Conservation (phyloP, 805 yeast species). For the Wickerhamomyces silvicola region DNA sequence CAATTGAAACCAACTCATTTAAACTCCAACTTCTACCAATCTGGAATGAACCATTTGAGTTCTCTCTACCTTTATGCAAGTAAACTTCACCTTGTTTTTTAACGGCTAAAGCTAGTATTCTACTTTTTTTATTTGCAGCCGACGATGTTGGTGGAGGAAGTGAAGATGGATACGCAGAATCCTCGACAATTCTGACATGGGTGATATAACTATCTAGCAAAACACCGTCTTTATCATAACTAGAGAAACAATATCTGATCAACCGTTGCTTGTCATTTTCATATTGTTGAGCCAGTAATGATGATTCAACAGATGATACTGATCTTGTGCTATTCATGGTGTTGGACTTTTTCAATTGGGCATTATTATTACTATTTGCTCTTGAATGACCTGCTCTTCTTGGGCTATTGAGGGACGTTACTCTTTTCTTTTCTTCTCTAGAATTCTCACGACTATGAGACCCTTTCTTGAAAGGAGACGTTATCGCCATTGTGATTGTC, state of each 20-base stretch:
- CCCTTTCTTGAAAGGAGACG: conserved; percentile 29
- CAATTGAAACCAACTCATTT: conserved; percentile 56
- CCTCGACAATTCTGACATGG: conserved; percentile 72
- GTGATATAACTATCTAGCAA: conserved; percentile 59
- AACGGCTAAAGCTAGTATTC: conserved; percentile 52
- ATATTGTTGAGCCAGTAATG: conserved; percentile 47
- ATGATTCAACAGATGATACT: conserved; percentile 23
- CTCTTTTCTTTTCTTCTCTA: conserved; percentile 22
- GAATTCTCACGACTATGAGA: conserved; percentile 28
- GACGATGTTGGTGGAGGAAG: conserved; percentile 58
- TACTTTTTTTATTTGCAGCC: conserved; percentile 45
- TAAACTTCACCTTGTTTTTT: conserved; percentile 62
- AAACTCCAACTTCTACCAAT: conserved; percentile 92
- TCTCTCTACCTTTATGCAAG: conserved; percentile 81
- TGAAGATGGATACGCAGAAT: conserved; percentile 56
- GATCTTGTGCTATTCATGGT: conserved; percentile 24
- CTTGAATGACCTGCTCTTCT: conserved; percentile 3
- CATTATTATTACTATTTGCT: conserved; percentile 7
- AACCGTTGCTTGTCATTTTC: conserved; percentile 47
- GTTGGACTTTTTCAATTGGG: conserved; percentile 22
- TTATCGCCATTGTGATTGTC: conserved; percentile 24
- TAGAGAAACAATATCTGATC: conserved; percentile 43
- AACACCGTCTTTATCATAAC: conserved; percentile 34
- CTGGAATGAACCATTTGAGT: conserved; percentile 67
- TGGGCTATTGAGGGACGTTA: conserved; percentile 1